Conservation (phyloP, 2,329 filamentous ascomycete genomes). For the Ophiocordyceps robertsii region DNA sequence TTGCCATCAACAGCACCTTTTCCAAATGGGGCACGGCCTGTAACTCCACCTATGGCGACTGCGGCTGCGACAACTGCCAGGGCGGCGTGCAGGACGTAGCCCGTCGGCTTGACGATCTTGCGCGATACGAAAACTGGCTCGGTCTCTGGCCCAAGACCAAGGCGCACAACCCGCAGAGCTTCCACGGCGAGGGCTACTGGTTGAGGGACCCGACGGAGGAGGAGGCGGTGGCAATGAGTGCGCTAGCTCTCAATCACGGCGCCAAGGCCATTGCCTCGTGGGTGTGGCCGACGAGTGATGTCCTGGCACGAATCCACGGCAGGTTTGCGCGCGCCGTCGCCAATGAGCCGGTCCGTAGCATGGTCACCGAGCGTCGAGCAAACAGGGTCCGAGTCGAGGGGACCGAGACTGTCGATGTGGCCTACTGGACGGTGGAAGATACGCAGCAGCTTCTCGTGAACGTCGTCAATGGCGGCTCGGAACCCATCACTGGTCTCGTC, state of each 20-base stretch:
- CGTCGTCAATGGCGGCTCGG: conserved; percentile 11
- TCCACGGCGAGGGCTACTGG: conserved; percentile 35
- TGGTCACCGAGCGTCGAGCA: conserved; percentile 21
- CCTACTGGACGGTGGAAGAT: conserved; percentile 9
- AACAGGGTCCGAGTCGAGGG: conserved; percentile 1
- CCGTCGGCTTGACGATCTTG: conserved; percentile 23
- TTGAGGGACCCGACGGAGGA: conserved; percentile 26
- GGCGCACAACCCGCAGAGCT: conserved; percentile 31
- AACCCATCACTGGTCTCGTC: conserved; percentile 4
- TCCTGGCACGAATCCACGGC: conserved; percentile 24
- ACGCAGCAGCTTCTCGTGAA: conserved; percentile 6
- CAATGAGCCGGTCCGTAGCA: conserved; percentile 20
- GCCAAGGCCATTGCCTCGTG: conserved; percentile 28
- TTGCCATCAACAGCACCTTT: conserved; percentile 40
- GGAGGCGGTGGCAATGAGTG: conserved; percentile 30
- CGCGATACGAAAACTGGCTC: conserved; percentile 24
- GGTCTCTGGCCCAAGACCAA: conserved; percentile 29
- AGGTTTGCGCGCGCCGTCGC: conserved; percentile 24
- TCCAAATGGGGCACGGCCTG: conserved; percentile 42
- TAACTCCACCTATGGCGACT: conserved; percentile 47
- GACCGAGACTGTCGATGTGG: conserved; percentile 6
- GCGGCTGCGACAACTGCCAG: conserved; percentile 48
- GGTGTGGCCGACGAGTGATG: conserved; percentile 27
- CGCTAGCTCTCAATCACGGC: conserved; percentile 31
- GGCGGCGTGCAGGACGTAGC: conserved; percentile 39